A percentile compares a stretch with the other conserved stretches of the same genome.
phyloP scores from a whole-genome alignment of 2,329 filamentous ascomycete genomes.

The Epichloe hybrida region DNA sequence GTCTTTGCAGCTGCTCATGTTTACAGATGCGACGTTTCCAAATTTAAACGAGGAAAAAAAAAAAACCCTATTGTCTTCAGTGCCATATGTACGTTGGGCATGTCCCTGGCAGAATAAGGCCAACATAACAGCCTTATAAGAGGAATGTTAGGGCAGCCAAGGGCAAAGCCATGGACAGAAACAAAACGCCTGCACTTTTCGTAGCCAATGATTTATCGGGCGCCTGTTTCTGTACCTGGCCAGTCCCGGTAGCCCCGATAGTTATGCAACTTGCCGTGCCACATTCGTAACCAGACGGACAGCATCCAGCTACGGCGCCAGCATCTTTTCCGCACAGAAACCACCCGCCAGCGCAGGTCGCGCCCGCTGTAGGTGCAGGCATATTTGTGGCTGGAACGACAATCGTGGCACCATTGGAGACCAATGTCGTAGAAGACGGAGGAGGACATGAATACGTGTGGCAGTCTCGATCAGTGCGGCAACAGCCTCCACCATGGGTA shows the following conservation, averaged over 20 bases:
- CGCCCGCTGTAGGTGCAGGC: slow-evolving; percentile 27
- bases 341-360: slow-evolving; percentile 67
- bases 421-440: slow-evolving; percentile 44
- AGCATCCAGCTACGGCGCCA: slow-evolving; percentile 65
- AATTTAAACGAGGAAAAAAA: too few species aligned
- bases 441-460: slow-evolving; percentile 65
- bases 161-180: neutral
- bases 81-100: too few species aligned
- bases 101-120: neutral
- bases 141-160: neutral
- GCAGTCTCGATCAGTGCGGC: slow-evolving; percentile 76
- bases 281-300: slow-evolving; percentile 64
- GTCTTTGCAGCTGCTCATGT: too few species aligned
- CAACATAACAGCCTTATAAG: neutral
- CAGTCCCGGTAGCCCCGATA: slow-evolving; percentile 36
- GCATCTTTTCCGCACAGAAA: slow-evolving; percentile 47
- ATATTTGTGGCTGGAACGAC: slow-evolving; percentile 45
- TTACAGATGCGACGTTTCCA: too few species aligned
- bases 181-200: neutral
- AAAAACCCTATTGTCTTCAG: too few species aligned
- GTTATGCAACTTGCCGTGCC: slow-evolving; percentile 59
- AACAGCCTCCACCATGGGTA: slow-evolving; percentile 71
- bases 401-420: slow-evolving; percentile 57
- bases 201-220: slow-evolving; percentile 17
- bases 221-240: slow-evolving; percentile 40